Percentiles rank a stretch among this genome's conserved stretches.
Conservation (phyloP, 2,329 filamentous ascomycete genomes). For the Claviceps arundinis region DNA sequence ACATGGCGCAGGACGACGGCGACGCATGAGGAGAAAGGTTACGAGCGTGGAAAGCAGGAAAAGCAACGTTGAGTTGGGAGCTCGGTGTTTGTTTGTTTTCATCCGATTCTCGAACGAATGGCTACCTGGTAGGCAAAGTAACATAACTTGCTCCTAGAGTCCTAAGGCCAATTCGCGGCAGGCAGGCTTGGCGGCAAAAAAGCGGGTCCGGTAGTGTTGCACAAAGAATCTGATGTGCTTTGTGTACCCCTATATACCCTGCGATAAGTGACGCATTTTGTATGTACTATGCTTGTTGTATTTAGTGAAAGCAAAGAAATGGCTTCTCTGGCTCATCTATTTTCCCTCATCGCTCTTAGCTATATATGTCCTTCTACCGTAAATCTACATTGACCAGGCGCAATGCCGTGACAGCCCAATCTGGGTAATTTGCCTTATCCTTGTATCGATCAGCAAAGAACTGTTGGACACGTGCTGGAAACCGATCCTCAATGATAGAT, state of each 20-base stretch:
- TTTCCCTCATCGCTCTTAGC: background rate
- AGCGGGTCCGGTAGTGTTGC: no score
- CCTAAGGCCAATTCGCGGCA: no score
- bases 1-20: constrained; percentile 3
- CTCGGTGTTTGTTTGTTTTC: no score
- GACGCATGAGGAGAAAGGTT: constrained; percentile 1
- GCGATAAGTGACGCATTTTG: no score
- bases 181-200: no score
- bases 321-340: background rate
- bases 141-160: no score
- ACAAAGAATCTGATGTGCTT: no score
- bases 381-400: constrained; percentile 64
- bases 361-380: background rate
- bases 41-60: background rate
- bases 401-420: constrained; percentile 75
- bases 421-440: constrained; percentile 52
- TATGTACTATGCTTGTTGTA: no score
- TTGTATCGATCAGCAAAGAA: constrained; percentile 68
- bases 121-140: no score
- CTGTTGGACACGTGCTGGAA: constrained; percentile 59
- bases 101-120: no score
- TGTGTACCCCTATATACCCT: no score
- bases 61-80: background rate
- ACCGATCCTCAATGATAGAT: constrained; percentile 69
- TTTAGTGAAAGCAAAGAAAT: no score